phyloP scores from a whole-genome alignment of 1,284 basidiomycete species.

The Exobasidium rhododendri region DNA sequence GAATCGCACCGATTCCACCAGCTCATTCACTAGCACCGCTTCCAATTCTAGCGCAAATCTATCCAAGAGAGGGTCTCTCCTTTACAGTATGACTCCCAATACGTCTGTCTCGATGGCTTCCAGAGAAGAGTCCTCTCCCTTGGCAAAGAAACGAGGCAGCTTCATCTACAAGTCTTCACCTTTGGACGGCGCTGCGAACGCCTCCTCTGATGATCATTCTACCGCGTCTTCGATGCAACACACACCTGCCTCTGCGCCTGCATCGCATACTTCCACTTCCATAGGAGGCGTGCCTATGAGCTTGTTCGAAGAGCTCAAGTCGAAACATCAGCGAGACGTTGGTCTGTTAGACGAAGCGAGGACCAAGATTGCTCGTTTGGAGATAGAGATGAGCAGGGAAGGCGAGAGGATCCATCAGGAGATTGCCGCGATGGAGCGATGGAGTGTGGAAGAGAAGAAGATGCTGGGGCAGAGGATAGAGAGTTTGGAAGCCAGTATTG shows the following conservation, averaged over 20 bases:
- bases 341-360: conserved; percentile 32
- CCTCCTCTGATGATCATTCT: not conserved
- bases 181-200: conserved; percentile 2
- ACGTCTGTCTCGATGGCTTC: conserved; percentile 2
- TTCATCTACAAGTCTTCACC: conserved; percentile 24
- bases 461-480: conserved; percentile 28
- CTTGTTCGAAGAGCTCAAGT: conserved; percentile 41
- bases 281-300: conserved; percentile 29
- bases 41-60: not conserved
- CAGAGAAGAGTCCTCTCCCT: not conserved
- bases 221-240: not conserved
- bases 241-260: conserved; percentile 1
- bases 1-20: conserved; percentile 4
- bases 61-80: conserved; percentile 25
- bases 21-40: conserved; percentile 5
- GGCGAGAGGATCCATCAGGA: conserved; percentile 28
- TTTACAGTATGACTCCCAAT: conserved; percentile 23
- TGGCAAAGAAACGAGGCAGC: conserved; percentile 25
- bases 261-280: conserved; percentile 10
- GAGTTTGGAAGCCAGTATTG: conserved; percentile 24
- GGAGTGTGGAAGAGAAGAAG: conserved; percentile 36
- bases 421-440: conserved; percentile 40
- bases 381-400: conserved; percentile 32
- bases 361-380: conserved; percentile 35
- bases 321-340: conserved; percentile 32